These are phyloP conservation scores for Forsythia suspensa DNA, from an alignment of 257 asterid species.

Conservation along the genomic window DNA sequence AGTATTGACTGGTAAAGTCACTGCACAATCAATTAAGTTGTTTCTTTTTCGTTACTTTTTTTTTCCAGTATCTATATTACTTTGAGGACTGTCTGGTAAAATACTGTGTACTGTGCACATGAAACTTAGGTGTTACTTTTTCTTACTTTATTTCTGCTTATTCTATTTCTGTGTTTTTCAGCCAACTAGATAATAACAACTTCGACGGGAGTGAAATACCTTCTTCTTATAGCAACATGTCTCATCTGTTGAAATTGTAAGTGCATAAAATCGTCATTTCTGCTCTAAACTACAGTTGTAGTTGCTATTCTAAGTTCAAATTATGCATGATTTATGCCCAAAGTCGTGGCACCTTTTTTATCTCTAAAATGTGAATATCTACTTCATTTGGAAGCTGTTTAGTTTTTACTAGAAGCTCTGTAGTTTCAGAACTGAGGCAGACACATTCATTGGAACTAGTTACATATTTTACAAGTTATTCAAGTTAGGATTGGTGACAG, in stretches of 20 bases:
- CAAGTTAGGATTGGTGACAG: constrained; percentile 16
- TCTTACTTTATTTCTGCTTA: constrained; percentile 8
- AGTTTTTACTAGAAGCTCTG: neutral
- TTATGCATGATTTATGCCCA: neutral
- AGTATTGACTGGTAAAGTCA: neutral
- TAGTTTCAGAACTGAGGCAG: constrained; percentile 1
- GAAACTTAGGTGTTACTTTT: neutral
- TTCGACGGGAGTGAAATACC: constrained; percentile 70
- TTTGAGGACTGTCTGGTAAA: neutral
- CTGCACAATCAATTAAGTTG: neutral
- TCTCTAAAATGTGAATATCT: neutral
- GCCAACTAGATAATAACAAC: constrained; percentile 91
- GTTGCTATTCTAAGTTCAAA: neutral
- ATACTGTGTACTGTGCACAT: neutral
- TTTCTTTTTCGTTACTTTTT: neutral
- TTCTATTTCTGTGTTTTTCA: constrained; percentile 34
- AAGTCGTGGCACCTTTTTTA: neutral
- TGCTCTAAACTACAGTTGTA: constrained; percentile 6
- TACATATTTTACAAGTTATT: neutral
- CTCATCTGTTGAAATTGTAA: constrained; percentile 74
- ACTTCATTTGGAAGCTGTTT: constrained; percentile 5
- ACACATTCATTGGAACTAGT: neutral
- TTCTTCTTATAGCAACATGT: constrained; percentile 67
- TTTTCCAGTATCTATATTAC: neutral
- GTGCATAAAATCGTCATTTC: constrained; percentile 27